A percentile compares a stretch with the other conserved stretches of the same genome.
These are phyloP conservation scores for Moricandia arvensis DNA, from an alignment of 345 rosid genomes.

Conservation along the genomic window DNA sequence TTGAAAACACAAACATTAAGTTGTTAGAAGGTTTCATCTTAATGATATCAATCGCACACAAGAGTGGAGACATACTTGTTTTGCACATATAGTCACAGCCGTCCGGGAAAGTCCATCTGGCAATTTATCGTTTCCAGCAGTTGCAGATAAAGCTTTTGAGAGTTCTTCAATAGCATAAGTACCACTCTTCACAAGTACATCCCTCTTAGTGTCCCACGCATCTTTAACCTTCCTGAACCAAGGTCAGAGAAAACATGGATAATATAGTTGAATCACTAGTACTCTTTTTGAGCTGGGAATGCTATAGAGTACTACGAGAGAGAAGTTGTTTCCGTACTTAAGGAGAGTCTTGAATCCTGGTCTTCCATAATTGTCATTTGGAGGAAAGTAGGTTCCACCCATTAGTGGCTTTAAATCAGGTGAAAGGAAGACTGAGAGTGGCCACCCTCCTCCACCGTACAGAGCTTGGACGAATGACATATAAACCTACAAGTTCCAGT, in stretches of 20 bases:
- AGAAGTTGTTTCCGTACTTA: constrained; percentile 41
- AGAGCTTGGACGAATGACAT: constrained; percentile 93
- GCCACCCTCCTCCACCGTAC: constrained; percentile 96
- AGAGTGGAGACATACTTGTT: constrained; percentile 55
- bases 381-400: constrained; percentile 98
- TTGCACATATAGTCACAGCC: constrained; percentile 66
- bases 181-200: constrained; percentile 68
- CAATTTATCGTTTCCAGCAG: constrained; percentile 56
- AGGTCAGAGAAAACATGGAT: not conserved
- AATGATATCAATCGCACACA: not conserved
- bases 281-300: not conserved
- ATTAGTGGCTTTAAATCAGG: constrained; percentile 92
- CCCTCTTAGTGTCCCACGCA: constrained; percentile 77
- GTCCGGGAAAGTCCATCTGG: constrained; percentile 57
- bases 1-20: constrained; percentile 33
- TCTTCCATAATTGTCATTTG: constrained; percentile 80
- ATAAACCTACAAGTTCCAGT: constrained; percentile 58
- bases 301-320: constrained; percentile 1
- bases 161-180: constrained; percentile 80
- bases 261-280: not conserved
- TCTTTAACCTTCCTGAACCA: constrained; percentile 75
- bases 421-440: constrained; percentile 81
- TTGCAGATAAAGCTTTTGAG: constrained; percentile 78
- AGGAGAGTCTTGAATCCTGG: constrained; percentile 92
- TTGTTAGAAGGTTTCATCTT: constrained; percentile 8